These are phyloP conservation scores for rapeseed (Brassica napus) DNA, from an alignment of 345 rosid species.

Conservation along the genomic window DNA sequence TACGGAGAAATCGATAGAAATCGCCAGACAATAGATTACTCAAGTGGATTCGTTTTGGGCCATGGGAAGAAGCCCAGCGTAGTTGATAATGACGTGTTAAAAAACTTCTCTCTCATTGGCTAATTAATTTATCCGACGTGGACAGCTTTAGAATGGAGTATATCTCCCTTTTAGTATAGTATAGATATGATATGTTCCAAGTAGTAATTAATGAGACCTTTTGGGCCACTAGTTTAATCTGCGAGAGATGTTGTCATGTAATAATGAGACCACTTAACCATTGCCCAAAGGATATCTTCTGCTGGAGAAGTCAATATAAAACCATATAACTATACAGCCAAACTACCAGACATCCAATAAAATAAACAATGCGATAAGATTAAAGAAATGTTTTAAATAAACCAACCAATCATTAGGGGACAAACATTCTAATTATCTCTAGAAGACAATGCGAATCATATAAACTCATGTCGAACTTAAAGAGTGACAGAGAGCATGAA, in stretches of 20 bases:
- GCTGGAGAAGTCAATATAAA: not conserved
- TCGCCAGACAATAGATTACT: no score
- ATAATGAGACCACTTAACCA: not conserved
- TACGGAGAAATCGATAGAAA: no score
- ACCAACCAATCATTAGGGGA: not conserved
- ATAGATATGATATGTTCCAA: not conserved
- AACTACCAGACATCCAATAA: not conserved
- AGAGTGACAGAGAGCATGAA: not conserved
- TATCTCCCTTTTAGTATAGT: no score
- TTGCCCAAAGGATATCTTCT: not conserved
- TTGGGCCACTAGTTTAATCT: not conserved
- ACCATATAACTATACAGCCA: not conserved
- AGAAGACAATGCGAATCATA: conserved; percentile 1
- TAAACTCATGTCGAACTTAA: not conserved
- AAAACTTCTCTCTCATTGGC: no score
- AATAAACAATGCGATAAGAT: conserved; percentile 4
- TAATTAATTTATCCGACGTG: no score
- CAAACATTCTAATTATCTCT: not conserved
- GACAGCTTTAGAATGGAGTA: no score
- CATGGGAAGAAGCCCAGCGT: no score
- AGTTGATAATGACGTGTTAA: no score
- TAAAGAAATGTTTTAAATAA: not conserved
- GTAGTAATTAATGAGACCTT: not conserved
- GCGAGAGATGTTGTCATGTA: not conserved
- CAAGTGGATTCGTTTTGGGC: no score